Percentiles rank a stretch among this genome's conserved stretches.
Conservation (phyloP, 2,329 filamentous ascomycete genomes). For the Nigrospora osmanthi region DNA sequence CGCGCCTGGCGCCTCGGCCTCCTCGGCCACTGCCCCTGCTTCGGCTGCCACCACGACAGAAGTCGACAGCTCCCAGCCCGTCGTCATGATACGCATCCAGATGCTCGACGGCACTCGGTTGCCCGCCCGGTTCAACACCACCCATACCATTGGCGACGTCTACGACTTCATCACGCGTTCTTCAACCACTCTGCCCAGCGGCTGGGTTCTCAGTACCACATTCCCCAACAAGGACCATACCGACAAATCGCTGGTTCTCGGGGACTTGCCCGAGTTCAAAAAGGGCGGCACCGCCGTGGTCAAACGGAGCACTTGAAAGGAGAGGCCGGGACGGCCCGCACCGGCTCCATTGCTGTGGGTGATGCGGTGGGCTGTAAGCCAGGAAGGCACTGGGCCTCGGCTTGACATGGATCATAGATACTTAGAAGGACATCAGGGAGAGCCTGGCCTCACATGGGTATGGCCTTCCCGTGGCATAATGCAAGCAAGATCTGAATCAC, state of each 20-base stretch:
- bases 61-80: slow-evolving; percentile 60
- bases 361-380: too few relatives aligned
- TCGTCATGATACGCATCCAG: slow-evolving; percentile 65
- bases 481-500: too few relatives aligned
- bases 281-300: slow-evolving; percentile 58
- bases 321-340: too few relatives aligned
- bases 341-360: too few relatives aligned
- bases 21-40: slow-evolving; percentile 10
- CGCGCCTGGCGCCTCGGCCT: slow-evolving; percentile 20
- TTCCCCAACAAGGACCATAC: slow-evolving; percentile 77
- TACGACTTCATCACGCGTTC: slow-evolving; percentile 67
- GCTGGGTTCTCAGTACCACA: slow-evolving; percentile 72
- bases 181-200: slow-evolving; percentile 42
- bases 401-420: too few relatives aligned
- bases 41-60: slow-evolving; percentile 20
- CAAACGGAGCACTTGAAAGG: slow-evolving; percentile 32
- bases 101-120: slow-evolving; percentile 70
- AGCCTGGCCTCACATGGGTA: too few relatives aligned
- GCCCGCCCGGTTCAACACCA: slow-evolving; percentile 75
- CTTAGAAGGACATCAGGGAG: too few relatives aligned
- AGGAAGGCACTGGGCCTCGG: too few relatives aligned
- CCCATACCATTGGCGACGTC: slow-evolving; percentile 68
- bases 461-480: too few relatives aligned
- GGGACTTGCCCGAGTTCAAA: slow-evolving; percentile 58
- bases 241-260: slow-evolving; percentile 52